phyloP scores from a whole-genome alignment of 2,329 filamentous ascomycete genomes.

The Hypoxylon sp. region DNA sequence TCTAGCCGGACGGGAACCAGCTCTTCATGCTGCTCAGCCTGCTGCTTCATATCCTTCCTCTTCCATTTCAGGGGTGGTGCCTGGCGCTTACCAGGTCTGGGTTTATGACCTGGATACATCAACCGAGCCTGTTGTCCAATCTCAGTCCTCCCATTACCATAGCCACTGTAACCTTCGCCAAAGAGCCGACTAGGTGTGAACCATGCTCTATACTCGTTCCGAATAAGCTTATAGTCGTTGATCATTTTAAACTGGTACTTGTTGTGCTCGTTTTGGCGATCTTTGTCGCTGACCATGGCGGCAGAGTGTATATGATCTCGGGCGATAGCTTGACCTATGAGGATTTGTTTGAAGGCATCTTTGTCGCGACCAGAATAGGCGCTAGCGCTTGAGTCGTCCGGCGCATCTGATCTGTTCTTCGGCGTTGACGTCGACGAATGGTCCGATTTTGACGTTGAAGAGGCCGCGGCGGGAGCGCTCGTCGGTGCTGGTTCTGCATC shows the following conservation, averaged over 20 bases:
- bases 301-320: conserved; percentile 70
- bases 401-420: conserved; percentile 53
- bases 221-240: conserved; percentile 77
- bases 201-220: conserved; percentile 68
- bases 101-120: conserved; percentile 84
- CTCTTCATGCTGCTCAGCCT: conserved; percentile 92
- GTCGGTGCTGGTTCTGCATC: conserved; percentile 49
- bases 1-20: conserved; percentile 92
- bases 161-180: conserved; percentile 87
- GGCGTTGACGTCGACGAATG: conserved; percentile 54
- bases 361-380: conserved; percentile 64
- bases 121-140: conserved; percentile 76
- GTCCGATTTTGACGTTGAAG: conserved; percentile 51
- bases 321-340: conserved; percentile 69
- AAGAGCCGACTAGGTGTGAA: conserved; percentile 72
- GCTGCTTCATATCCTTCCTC: conserved; percentile 84
- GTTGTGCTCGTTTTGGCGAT: conserved; percentile 70
- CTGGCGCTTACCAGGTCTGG: conserved; percentile 81
- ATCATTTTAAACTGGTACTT: conserved; percentile 76
- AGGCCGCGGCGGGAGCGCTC: conserved; percentile 45
- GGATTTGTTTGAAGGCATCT: conserved; percentile 67
- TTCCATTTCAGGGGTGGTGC: conserved; percentile 80
- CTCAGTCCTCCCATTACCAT: conserved; percentile 89
- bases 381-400: conserved; percentile 51
- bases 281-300: conserved; percentile 66